Evolutionary conservation across 2,329 filamentous ascomycete species (phyloP), one percentile per base, ranked within the genome.

Genomic region (Colletotrichum ledebouriae): DNA sequence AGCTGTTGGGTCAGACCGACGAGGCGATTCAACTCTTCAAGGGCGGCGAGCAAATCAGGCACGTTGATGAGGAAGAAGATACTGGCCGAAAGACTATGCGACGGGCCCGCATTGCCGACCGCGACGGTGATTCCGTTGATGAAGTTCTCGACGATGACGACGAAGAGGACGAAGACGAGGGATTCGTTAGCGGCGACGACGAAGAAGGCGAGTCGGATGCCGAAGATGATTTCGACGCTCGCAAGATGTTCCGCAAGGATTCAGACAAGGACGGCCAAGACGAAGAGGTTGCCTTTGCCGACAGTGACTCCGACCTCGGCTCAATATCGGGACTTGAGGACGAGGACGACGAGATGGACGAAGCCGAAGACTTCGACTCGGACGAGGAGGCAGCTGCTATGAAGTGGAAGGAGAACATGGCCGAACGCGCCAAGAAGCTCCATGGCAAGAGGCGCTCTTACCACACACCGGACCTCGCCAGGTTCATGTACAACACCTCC

Each of bases 271-370:
- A 86, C 42, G 85, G 76, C 22, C 83, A 83, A 11, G 87, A 89
- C 25, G 92, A 89, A 34, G 93, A 97, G 62, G 75, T 98, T 65
- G 93, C 90, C 1, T 99, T 98, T 82, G 96, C 96, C 13, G 96
- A 99, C 75, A 97, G 94, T 75, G 97, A 99, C 78, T 99, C 96
- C 0, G 97, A 99, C 77, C 85, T 99, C 4, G 96, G 96, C 6
- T 97, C 95, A 3, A 80, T 98, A 71, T 97, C 93, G 9, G 83
- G 80, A 1, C 81, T 82, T 6, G 85, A 87, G 2, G 82, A 83
- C 2, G 79, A 78, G 0, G 82, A 83, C 20, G 81, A 82, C 3
- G 81, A 80, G 1, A 37, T 39, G 52, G 80, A 81, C 5, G 79
- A 79, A 0, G 79, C 82, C 0, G 85, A 88, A n/a, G 87, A 88